Evolutionary conservation across 169 alveolate species (phyloP), one percentile per base, ranked within the genome.

Genomic region (Hepatocystis sp.): DNA sequence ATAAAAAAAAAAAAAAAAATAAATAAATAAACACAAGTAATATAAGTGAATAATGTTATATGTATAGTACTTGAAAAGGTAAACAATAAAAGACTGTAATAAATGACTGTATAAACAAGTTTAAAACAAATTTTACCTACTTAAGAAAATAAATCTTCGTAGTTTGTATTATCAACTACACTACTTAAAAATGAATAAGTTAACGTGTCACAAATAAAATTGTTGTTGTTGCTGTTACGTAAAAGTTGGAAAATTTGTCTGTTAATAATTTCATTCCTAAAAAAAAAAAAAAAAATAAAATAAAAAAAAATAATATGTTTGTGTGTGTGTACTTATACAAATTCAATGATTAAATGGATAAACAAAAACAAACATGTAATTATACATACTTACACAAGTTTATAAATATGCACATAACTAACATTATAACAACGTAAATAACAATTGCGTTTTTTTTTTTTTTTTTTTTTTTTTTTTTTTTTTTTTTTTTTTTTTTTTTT

Each of bases 181-280:
- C 36, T 68, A 8, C 71, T 68, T n/a, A 68, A 46, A 30, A 68
- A 68, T 8, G 86, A 68, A 32, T 68, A 68, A 17, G 86, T 68
- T 34, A 68, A 42, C 4, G 86, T 68, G 30, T 68, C 86, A 28
- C 86, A 68, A 61, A 68, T 68, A 32, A 68, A 68, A 47, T 68
- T 68, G 51, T 68, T 68, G 51, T 68, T 68, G 52, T 56, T 68
- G 40, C 86, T 68, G 49, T 67, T 67, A 7, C 85, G 40, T 15
- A 67, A 32, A 1, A 67, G 30, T 19, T 67, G 85, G 61, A 67
- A 67, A 66, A 67, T 51, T 27, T 67, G 85, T 7, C 85, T 52
- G 56, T 49, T 68, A 7, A 68, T 68, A 0, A 68, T 68, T 19
- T 68, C 86, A 21, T 68, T 68, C 61, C 86, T 68, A 52, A 8